Evolutionary conservation across 2,329 filamentous ascomycete genomes (phyloP).

Genomic region (Aspergillus latus): DNA sequence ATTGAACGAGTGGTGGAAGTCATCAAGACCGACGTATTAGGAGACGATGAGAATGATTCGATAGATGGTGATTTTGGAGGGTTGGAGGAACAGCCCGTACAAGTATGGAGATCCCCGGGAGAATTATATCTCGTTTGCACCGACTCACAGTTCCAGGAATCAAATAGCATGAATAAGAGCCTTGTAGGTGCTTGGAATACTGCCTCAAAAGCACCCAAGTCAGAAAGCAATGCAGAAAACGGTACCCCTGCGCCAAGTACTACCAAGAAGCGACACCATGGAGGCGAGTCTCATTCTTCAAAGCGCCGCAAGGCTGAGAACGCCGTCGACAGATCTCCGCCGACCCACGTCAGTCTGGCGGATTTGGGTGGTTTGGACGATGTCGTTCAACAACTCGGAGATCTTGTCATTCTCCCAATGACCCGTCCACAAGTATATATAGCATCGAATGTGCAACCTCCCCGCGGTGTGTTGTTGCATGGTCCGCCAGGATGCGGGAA

Average conservation of each 20-base stretch:
- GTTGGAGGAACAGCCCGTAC: slow-evolving; percentile 39
- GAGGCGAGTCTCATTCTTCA: slow-evolving; percentile 61
- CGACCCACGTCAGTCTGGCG: slow-evolving; percentile 65
- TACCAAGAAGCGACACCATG: slow-evolving; percentile 59
- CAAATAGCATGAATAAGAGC: slow-evolving; percentile 66
- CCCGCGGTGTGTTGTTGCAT: slow-evolving; percentile 74
- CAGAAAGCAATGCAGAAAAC: slow-evolving; percentile 28
- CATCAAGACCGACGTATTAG: slow-evolving; percentile 63
- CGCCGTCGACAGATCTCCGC: slow-evolving; percentile 62
- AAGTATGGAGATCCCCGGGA: slow-evolving; percentile 25
- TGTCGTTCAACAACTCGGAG: slow-evolving; percentile 67
- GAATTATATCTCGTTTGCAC: background rate
- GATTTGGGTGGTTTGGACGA: slow-evolving; percentile 77
- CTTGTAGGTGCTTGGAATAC: slow-evolving; percentile 61
- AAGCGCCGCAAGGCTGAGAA: slow-evolving; percentile 64
- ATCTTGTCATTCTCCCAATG: slow-evolving; percentile 72
- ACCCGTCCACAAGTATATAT: slow-evolving; percentile 65
- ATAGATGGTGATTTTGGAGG: slow-evolving; percentile 54
- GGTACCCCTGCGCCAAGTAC: slow-evolving; percentile 31
- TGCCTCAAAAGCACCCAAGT: slow-evolving; percentile 35
- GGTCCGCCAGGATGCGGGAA: slow-evolving; percentile 85
- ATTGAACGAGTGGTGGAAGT: slow-evolving; percentile 79
- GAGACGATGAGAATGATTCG: slow-evolving; percentile 54
- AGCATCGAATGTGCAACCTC: slow-evolving; percentile 65
- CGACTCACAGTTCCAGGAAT: slow-evolving; percentile 41